phyloP scores from a whole-genome alignment of 1,139 yeast species.

The Candida neerlandica region DNA sequence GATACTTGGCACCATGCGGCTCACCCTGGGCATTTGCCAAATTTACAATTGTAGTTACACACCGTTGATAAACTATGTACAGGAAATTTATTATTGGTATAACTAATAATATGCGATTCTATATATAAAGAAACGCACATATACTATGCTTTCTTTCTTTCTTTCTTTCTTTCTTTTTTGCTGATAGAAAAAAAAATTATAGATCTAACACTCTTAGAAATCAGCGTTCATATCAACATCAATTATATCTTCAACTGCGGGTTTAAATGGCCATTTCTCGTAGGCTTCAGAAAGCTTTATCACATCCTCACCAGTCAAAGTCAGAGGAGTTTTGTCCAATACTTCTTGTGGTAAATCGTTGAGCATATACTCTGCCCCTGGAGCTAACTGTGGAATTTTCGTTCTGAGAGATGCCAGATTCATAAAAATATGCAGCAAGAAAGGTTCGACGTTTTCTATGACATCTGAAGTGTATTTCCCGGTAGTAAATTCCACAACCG shows the following conservation, averaged over 20 bases:
- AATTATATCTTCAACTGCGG: slow-evolving; percentile 31
- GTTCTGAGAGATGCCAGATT: slow-evolving; percentile 46
- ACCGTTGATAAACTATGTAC: neutral
- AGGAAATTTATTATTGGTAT: neutral
- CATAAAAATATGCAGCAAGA: slow-evolving; percentile 43
- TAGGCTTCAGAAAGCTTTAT: slow-evolving; percentile 52
- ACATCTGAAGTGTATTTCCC: slow-evolving; percentile 52
- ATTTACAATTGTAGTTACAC: neutral
- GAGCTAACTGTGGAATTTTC: slow-evolving; percentile 62
- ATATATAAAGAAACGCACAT: neutral
- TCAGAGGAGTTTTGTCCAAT: slow-evolving; percentile 47
- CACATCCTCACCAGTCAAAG: slow-evolving; percentile 59
- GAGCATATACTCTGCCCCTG: slow-evolving; percentile 74
- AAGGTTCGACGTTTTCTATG: slow-evolving; percentile 69
- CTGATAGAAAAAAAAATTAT: neutral
- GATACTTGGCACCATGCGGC: neutral
- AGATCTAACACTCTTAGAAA: too few relatives aligned
- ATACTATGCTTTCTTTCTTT: slow-evolving; percentile 15
- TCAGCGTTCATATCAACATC: slow-evolving; percentile 13
- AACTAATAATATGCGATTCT: neutral
- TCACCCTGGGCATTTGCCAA: slow-evolving; percentile 5
- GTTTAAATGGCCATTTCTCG: slow-evolving; percentile 86
- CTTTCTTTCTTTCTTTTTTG: too few relatives aligned
- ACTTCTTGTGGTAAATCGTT: slow-evolving; percentile 35
- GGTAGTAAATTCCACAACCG: slow-evolving; percentile 66